phyloP scores from a whole-genome alignment of 2,329 filamentous ascomycete species.

The Didymosphaeria variabile region DNA sequence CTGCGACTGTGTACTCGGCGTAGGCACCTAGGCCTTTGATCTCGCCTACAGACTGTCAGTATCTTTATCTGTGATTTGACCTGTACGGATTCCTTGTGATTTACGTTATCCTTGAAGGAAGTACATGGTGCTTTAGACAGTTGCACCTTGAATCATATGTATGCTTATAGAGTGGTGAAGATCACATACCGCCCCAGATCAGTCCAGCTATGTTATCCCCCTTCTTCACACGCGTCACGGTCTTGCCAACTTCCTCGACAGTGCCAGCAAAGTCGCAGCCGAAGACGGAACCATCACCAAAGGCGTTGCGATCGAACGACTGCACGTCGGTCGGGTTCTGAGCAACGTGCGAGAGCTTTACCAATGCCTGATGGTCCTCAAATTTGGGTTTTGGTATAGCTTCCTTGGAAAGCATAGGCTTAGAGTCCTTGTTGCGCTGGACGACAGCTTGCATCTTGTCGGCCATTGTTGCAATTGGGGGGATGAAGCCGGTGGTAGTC shows the following conservation, averaged over 20 bases:
- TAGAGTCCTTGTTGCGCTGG: conserved; percentile 18
- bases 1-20: conserved; percentile 52
- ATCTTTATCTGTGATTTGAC: no score
- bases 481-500: no score
- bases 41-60: conserved; percentile 14
- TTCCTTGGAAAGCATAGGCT: conserved; percentile 19
- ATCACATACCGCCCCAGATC: conserved; percentile 44
- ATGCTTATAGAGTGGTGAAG: neutral
- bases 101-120: no score
- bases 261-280: conserved; percentile 52
- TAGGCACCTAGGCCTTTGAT: conserved; percentile 50
- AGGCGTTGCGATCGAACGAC: conserved; percentile 39
- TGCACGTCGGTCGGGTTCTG: conserved; percentile 37
- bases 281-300: conserved; percentile 50
- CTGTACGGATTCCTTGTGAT: no score
- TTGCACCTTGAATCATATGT: neutral
- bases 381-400: conserved; percentile 16
- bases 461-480: neutral
- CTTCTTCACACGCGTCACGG: conserved; percentile 33
- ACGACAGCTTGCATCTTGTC: conserved; percentile 18
- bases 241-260: conserved; percentile 45
- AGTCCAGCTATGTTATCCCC: conserved; percentile 45
- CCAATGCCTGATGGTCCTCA: conserved; percentile 22
- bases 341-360: conserved; percentile 26
- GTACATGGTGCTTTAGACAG: no score